Evolutionary conservation across 306 rosid genomes (phyloP).

Genomic region (Vigna unguiculata): DNA sequence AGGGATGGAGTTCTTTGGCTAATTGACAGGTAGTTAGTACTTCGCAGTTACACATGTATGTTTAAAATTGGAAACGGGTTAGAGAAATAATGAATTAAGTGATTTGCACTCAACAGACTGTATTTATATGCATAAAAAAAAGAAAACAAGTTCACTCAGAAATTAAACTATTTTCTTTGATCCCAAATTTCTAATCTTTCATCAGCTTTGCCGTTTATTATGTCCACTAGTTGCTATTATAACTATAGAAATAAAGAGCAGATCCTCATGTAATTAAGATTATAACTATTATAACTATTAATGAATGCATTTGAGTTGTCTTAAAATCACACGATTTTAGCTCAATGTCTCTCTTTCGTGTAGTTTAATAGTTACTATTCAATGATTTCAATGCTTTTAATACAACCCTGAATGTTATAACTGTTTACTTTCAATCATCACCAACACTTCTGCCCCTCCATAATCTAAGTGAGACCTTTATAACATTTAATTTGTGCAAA

Average conservation of each 20-base stretch:
- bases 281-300: too few relatives aligned
- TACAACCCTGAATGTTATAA: conserved; percentile 1
- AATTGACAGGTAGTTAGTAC: conserved; percentile 79
- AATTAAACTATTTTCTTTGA: conserved; percentile 16
- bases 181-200: conserved; percentile 17
- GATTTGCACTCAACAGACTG: conserved; percentile 12
- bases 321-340: too few relatives aligned
- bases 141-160: not conserved
- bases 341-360: too few relatives aligned
- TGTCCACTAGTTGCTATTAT: conserved; percentile 17
- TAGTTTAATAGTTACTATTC: not conserved
- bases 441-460: not conserved
- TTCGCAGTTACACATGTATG: conserved; percentile 22
- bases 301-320: too few relatives aligned
- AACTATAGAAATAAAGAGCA: too few relatives aligned
- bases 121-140: not conserved
- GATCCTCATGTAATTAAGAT: too few relatives aligned
- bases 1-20: conserved; percentile 99
- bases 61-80: conserved; percentile 29
- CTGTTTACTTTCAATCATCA: conserved; percentile 4
- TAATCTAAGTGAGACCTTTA: not conserved
- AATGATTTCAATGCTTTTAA: conserved; percentile 16
- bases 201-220: conserved; percentile 9
- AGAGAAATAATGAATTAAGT: conserved; percentile 10
- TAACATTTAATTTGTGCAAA: conserved; percentile 25